Evolutionary conservation across 139 green algal species (phyloP), one percentile per base, ranked within the genome.

Genomic region (Chloropicon primus): DNA sequence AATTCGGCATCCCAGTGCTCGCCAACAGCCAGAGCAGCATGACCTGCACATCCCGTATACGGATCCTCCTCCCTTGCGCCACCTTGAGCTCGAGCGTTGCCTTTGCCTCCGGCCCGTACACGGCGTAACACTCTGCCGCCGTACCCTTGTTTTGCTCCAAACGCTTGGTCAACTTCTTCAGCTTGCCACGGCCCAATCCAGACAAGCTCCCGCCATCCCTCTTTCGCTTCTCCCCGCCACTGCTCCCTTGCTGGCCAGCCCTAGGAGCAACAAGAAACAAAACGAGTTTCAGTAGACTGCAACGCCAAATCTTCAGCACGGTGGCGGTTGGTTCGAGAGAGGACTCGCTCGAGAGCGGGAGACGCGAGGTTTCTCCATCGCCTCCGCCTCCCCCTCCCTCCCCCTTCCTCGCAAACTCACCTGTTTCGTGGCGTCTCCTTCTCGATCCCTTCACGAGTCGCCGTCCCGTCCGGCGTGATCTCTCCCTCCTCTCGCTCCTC

Each of bases 11-110:
- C 23, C 53, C 23, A 21, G 79, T 84, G 22, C 90, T 82, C 0
- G 74, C 86, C n/a, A 91, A 78, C 72, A 90, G 78, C 88, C 88
- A 92, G 26, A 88, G 79, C 26, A 92, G 17, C 72, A 92, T 25
- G 17, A 5, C 17, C 21, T 75, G 72, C 5, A 75, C 25, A 17
- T 75, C 72, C 5, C 24, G 72, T 17, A 75, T 17, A 17, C 72
- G 72, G 25, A 75, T 62, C 41, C 41, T 62, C 41, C 41, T 62
- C 17, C 41, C 41, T 17, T 62, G 10, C 41, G 41, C 5, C 10
- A 62, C 41, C 41, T 17, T 62, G 10, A 62, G 10, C 5, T 62
- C 41, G 41, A 62, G 5, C 10, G 10, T 62, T 17, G 41, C 41
- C 10, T n/a, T 5, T 5, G 41, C 41, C 17, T 62, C 41, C 10